Percentiles rank a stretch among this genome's conserved stretches.
These are phyloP conservation scores for Protomyces lactucae-debilis DNA, from an alignment of 1,139 yeast genomes.

Conservation along the genomic window DNA sequence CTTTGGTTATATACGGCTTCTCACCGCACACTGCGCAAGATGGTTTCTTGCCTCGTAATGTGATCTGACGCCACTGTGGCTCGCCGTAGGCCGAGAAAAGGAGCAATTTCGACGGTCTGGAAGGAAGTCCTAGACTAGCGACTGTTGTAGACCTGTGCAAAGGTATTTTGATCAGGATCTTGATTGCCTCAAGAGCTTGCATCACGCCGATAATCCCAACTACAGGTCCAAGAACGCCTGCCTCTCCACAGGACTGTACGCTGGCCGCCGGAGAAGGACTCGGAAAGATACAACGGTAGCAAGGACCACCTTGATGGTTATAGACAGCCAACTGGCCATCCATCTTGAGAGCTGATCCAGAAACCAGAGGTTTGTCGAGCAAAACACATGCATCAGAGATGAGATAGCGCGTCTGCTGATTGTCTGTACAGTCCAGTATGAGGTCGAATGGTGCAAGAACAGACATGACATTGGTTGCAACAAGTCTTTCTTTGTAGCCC, in stretches of 20 bases:
- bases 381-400: slow-evolving; percentile 76
- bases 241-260: slow-evolving; percentile 83
- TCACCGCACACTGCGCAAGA: slow-evolving; percentile 66
- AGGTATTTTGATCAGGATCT: slow-evolving; percentile 45
- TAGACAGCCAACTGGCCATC: slow-evolving; percentile 85
- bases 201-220: slow-evolving; percentile 84
- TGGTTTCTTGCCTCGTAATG: slow-evolving; percentile 65
- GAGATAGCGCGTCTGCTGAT: slow-evolving; percentile 80
- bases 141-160: slow-evolving; percentile 40
- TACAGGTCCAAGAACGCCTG: slow-evolving; percentile 94
- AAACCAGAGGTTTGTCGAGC: slow-evolving; percentile 55
- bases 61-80: slow-evolving; percentile 61
- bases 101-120: slow-evolving; percentile 56
- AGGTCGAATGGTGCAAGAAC: slow-evolving; percentile 63
- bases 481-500: slow-evolving; percentile 52
- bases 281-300: slow-evolving; percentile 92
- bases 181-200: slow-evolving; percentile 85
- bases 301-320: slow-evolving; percentile 73
- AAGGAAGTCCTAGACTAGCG: not conserved
- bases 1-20: slow-evolving; percentile 45
- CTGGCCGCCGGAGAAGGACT: slow-evolving; percentile 80
- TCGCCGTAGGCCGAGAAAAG: slow-evolving; percentile 58
- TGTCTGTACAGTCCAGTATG: slow-evolving; percentile 89
- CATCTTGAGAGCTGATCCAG: slow-evolving; percentile 86
- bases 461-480: slow-evolving; percentile 56